Evolutionary conservation across 305 asterid species (phyloP), one percentile per base, ranked within the genome.

Genomic region (Withania somnifera): DNA sequence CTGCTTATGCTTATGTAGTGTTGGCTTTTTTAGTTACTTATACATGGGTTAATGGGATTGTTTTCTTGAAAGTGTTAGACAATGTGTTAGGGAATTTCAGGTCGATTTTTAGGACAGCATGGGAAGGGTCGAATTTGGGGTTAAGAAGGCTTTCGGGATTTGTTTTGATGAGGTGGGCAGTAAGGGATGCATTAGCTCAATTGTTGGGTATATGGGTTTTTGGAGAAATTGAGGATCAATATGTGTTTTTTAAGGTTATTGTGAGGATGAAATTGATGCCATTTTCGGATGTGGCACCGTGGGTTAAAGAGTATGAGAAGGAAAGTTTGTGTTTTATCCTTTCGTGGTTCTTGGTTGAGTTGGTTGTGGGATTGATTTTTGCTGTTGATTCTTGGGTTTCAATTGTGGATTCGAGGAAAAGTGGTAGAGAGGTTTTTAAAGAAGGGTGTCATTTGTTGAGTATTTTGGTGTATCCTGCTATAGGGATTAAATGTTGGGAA

Each of bases 201-300:
- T 82, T 95, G 34, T 84, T 91, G 87, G 95, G 98, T 19, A 89
- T 95, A 26, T 91, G 78, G 86, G 86, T 94, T 88, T 95, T 91
- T 20, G 98, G 98, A 61, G 98, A 92, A 88, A 91, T 93, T 52
- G 98, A 95, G 73, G 98, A 95, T 89, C 98, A 92, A 71, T 92
- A 90, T 56, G 89, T 83, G 61, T 92, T 93, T 83, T 87, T 95
- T 86, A 93, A 93, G 91, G 90, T 93, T 79, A 93, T 94, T 85
- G 86, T 93, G 86, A 91, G 97, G 86, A 89, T 92, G 97, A 95
- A 95, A 87, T 91, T 95, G 87, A 90, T 93, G 97, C 97, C 98
- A 0, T 93, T 95, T 79, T 92, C 97, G 0, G 91, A 89, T 82
- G 88, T 90, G 73, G 89, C 93, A 0, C 94, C 95, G 0, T 95